Evolutionary conservation across 305 asterid genomes (phyloP), one percentile per base, ranked within the genome.

Genomic region (Fraxinus greggii): DNA sequence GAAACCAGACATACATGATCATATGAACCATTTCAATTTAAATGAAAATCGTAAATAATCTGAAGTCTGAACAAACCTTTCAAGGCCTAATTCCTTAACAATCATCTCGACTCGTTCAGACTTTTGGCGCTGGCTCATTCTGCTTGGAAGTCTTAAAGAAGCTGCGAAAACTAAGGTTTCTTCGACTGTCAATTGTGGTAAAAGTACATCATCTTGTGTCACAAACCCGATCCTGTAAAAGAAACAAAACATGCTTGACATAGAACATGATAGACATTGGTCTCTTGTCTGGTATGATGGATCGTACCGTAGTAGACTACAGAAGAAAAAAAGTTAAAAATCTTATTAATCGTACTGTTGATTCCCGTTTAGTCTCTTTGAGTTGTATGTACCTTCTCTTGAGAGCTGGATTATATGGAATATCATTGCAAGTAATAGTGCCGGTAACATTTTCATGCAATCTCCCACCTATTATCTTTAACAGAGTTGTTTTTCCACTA

Each of bases 91-190:
- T 84, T 94, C 97, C 90, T 89, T 94, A 19, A 95, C 54, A 79
- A 95, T 90, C 81, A 84, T 78, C 83, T 89, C 97, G 5, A 92
- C 97, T 79, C 92, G 88, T 74, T 92, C 90, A 78, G 90, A 84
- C 87, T 95, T 95, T 26, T 93, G 94, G 29, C 83, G 85, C 70
- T 51, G 86, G 84, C 90, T 95, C 95, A 95, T 93, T 75, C 78
- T 88, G 82, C 89, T 86, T 12, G 98, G 93, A 45, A 95, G 98
- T 38, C 99, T 84, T 79, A 95, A 87, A 76, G 85, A 91, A 45
- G 98, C 98, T 45, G 98, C 93, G 42, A 93, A 93, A 76, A 91
- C 88, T 26, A 95, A 87, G 79, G 99, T 92, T 87, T 95, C 99
- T 85, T 95, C 97, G 42, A 95, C 98, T 1, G 97, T 90, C 82